These are phyloP conservation scores for Chytriomyces sp. DNA, from an alignment of 192 early-diverging fungal genomes.

Conservation along the genomic window DNA sequence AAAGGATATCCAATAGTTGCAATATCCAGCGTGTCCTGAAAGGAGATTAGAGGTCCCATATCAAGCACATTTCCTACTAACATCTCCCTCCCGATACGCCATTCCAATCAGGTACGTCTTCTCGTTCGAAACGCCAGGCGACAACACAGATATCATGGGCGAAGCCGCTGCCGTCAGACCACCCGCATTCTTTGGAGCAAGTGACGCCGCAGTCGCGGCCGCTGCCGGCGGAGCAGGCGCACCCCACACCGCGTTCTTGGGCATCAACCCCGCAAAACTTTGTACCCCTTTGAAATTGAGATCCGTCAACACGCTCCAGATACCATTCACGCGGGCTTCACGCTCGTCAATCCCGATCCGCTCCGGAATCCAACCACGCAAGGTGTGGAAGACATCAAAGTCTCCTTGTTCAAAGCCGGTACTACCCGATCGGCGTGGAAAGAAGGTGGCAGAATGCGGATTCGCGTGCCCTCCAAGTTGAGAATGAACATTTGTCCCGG, in stretches of 20 bases:
- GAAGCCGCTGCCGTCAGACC: conserved; percentile 26
- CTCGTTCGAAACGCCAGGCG: conserved; percentile 13
- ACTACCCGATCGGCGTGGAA: neutral
- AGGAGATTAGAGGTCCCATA: neutral
- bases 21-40: conserved; percentile 40
- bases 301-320: conserved; percentile 29
- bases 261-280: neutral
- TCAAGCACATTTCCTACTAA: neutral
- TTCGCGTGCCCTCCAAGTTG: neutral
- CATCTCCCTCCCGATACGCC: conserved; percentile 39
- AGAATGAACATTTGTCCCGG: no score
- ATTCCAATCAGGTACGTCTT: conserved; percentile 38
- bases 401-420: conserved; percentile 49
- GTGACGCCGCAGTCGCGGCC: neutral
- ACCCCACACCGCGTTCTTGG: conserved; percentile 13
- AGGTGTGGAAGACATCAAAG: conserved; percentile 50
- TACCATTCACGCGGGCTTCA: neutral
- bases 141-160: conserved; percentile 5
- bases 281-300: conserved; percentile 31
- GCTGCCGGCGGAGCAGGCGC: neutral
- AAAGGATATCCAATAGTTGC: conserved; percentile 35
- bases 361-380: conserved; percentile 60
- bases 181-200: neutral
- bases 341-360: conserved; percentile 29
- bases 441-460: neutral